Percentiles rank a stretch among this genome's conserved stretches.
phyloP scores from a whole-genome alignment of 352 stramenopile species.

The Pythium phragmitis region DNA sequence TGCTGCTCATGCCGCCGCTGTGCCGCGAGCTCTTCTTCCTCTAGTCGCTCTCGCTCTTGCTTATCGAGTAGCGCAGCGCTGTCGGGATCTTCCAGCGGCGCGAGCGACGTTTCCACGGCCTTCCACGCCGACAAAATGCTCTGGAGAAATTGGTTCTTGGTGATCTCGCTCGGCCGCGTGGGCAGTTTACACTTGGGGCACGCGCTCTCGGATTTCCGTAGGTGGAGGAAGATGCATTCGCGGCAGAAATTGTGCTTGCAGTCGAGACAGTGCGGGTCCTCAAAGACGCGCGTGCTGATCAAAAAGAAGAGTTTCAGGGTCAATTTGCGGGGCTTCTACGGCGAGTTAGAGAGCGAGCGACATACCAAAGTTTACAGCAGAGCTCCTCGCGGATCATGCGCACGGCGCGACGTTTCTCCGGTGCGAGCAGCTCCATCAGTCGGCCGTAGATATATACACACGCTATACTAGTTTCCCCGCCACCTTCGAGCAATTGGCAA shows the following conservation, averaged over 20 bases:
- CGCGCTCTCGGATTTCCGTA: constrained; percentile 52
- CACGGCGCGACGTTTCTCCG: constrained; percentile 51
- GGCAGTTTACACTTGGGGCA: constrained; percentile 76
- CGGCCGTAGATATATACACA: not conserved
- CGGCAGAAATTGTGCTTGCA: constrained; percentile 90
- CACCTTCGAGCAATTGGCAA: constrained; percentile 1
- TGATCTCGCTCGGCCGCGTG: constrained; percentile 75
- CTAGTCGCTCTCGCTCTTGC: constrained; percentile 23
- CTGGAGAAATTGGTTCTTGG: constrained; percentile 84
- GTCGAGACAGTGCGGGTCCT: constrained; percentile 84
- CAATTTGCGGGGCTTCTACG: not conserved
- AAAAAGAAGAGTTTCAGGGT: not conserved
- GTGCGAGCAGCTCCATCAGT: constrained; percentile 60
- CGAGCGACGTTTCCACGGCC: constrained; percentile 62
- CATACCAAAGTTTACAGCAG: constrained; percentile 72
- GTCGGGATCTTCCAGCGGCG: constrained; percentile 35
- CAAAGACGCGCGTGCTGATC: constrained; percentile 63
- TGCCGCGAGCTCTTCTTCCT: constrained; percentile 17
- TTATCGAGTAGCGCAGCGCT: constrained; percentile 28
- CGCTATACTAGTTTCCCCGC: not conserved
- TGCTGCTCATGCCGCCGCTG: not conserved
- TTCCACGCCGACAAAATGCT: constrained; percentile 82
- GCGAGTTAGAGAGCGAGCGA: not conserved
- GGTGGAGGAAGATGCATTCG: constrained; percentile 65
- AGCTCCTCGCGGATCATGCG: constrained; percentile 81